Base-by-base conservation (phyloP, 768 basidiomycete genomes). In the Phaffia australis region DNA sequence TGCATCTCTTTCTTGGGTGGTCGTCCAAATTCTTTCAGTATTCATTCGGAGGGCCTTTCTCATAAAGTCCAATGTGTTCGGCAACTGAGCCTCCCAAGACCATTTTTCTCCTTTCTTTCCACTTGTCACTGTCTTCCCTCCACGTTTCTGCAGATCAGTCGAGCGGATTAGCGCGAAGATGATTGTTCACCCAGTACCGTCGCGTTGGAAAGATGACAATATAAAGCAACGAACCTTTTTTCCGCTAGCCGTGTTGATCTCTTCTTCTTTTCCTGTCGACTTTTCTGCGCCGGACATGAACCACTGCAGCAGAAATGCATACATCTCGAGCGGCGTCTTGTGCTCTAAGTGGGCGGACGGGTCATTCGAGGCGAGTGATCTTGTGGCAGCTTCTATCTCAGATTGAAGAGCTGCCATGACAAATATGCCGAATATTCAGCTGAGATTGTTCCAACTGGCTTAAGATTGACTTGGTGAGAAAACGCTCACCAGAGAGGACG, bases 221-320 rank as follows among this genome's bases (percentile, higher is more conserved):
- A 56, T 3, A 7, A 27, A 21, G 25, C 21, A 8, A 64, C 63
- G 48, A 11, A 60, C 49, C 66, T 69, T 69, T 52, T 64, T 69
- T 2, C 61, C 67, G 16, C 27, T 42, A 25, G 57, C 27, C 23
- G 56, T 63, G 16, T 42, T 50, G 3, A 52, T 63, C 18, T 49
- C 59, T 16, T 67, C 79, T 52, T 79, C 81, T 16, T 79, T 73
- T 7, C 78, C 78, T 54, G 86, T 87, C 66, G 86, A 83, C 70
- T 86, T 87, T 76, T 94, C 91, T 1, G 85, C 87, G 0, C 85
- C 85, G 15, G 79, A 77, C 19, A 89, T 87, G 74, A 93, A 93
- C 92, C 92, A 97, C 68, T 85, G 81, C n/a, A 95, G 77, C 29
- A 97, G 79, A 74, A 98, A 97, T 8, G 87, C 87, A 75, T 89